Evolutionary conservation across 805 yeast genomes (phyloP), one percentile per base, ranked within the genome.

Genomic region (Candida piceae): DNA sequence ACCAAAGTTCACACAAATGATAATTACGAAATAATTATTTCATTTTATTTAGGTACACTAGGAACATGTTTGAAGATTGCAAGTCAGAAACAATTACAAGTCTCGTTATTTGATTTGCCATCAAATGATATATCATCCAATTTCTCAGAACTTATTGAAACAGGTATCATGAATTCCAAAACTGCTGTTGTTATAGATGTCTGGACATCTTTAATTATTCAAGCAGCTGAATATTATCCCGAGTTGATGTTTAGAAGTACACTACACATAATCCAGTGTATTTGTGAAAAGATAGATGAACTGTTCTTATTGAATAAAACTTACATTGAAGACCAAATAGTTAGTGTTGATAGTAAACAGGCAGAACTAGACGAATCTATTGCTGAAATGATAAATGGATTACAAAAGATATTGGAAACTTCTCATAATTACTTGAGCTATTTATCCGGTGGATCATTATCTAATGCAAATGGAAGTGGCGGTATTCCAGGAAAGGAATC

Each of bases 331-430:
- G 33, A 48, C 37, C 28, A 35, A 38, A 27, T 36, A 50, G 16
- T 11, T 12, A 7, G 16, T 9, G 24, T 49, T 49, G 34, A 27
- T 32, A 32, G 36, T 42, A 30, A 50, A 45, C 24, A 29, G 8
- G 22, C 41, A 28, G 53, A 48, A 12, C 32, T 48, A 9, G 60
- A 67, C 52, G 61, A 72, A 40, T 59, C 77, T 23, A 57, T 76
- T 43, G 52, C 74, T 34, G 53, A 70, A 31, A 57, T 69, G 32
- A 60, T 71, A 31, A 60, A 70, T 11, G 89, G 90, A 0, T 52
- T 86, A 17, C 89, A 86, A 49, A 82, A 78, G 35, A 57, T 87
- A 9, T 53, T 87, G 25, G 67, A 71, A 2, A 62, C 71, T 1
- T 70, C 84, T 8, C 86, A 83, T 52, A 69, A 76, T 21, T 75